Conservation (phyloP, 2,329 filamentous ascomycete species). For the Ophiostoma angusticollis region DNA sequence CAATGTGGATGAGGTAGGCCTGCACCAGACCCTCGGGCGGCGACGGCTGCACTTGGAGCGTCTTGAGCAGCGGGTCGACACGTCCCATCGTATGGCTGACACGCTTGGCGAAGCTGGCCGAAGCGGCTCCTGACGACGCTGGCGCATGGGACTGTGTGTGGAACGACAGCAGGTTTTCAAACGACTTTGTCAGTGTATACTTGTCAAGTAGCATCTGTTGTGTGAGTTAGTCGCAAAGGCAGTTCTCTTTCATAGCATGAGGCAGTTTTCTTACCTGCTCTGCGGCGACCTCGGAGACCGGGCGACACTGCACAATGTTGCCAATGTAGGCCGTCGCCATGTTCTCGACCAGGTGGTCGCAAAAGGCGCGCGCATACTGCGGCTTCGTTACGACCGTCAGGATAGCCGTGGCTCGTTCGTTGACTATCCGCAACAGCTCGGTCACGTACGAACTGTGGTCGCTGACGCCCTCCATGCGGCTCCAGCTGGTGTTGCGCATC, state of each 20-base stretch:
- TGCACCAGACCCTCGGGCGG: slow-evolving; percentile 91
- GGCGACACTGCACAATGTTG: slow-evolving; percentile 78
- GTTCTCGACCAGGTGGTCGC: slow-evolving; percentile 87
- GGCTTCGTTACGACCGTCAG: slow-evolving; percentile 70
- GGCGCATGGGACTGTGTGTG: slow-evolving; percentile 33
- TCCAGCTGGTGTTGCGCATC: slow-evolving; percentile 95
- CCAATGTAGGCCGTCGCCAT: slow-evolving; percentile 66
- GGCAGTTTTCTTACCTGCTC: slow-evolving; percentile 59
- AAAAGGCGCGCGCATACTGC: slow-evolving; percentile 89
- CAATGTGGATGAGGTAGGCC: slow-evolving; percentile 94
- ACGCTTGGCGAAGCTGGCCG: slow-evolving; percentile 64
- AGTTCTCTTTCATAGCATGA: background rate
- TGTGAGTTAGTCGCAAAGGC: slow-evolving; percentile 12
- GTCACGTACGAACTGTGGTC: slow-evolving; percentile 89
- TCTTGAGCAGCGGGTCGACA: slow-evolving; percentile 88
- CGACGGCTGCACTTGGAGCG: slow-evolving; percentile 81
- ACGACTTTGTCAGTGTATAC: slow-evolving; percentile 73
- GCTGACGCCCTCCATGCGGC: slow-evolving; percentile 79
- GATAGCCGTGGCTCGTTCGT: slow-evolving; percentile 60
- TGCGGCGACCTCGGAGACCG: slow-evolving; percentile 84
- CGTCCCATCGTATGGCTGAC: slow-evolving; percentile 74
- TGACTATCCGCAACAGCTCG: slow-evolving; percentile 63
- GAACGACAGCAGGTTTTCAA: slow-evolving; percentile 57
- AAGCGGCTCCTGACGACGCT: slow-evolving; percentile 20
- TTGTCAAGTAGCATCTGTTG: slow-evolving; percentile 84